A percentile compares a stretch with the other conserved stretches of the same genome.
Conservation (phyloP, 345 rosid genomes). For the Populus deltoides region DNA sequence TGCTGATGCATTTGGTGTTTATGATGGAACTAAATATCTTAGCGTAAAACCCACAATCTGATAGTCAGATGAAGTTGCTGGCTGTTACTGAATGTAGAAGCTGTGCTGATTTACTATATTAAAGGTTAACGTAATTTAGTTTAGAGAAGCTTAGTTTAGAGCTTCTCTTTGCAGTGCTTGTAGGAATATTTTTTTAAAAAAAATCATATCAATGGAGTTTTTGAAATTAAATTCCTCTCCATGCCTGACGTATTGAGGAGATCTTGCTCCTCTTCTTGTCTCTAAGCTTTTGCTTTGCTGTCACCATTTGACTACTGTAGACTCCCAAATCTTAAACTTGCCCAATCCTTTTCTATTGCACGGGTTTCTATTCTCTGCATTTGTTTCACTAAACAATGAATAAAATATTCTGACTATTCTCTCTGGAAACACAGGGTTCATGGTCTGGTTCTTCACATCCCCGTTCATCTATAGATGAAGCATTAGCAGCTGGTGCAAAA, state of each 20-base stretch:
- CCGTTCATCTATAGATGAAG: constrained; percentile 32
- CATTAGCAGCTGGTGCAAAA: constrained; percentile 23
- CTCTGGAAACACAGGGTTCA: constrained; percentile 42
- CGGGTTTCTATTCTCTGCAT: not conserved
- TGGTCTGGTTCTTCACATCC: constrained; percentile 57
- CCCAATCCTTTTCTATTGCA: not conserved
- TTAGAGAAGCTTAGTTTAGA: not conserved
- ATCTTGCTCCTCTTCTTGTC: not conserved
- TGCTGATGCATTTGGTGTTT: not conserved
- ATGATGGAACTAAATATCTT: not conserved
- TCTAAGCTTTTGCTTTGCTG: not conserved
- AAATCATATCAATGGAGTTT: not conserved
- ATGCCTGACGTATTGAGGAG: not conserved
- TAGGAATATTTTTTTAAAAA: not conserved
- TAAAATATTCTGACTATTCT: constrained; percentile 2
- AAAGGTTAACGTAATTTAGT: not conserved
- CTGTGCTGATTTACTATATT: not conserved
- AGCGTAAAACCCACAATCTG: not conserved
- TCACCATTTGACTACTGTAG: constrained; percentile 1
- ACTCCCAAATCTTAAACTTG: constrained; percentile 7
- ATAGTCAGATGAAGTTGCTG: not conserved
- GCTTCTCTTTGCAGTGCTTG: not conserved
- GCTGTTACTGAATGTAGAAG: not conserved
- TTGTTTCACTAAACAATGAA: constrained; percentile 6
- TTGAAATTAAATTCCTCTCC: not conserved